Base-by-base conservation (phyloP, 1,284 basidiomycete genomes). In the Ceratobasidium papillatum region DNA sequence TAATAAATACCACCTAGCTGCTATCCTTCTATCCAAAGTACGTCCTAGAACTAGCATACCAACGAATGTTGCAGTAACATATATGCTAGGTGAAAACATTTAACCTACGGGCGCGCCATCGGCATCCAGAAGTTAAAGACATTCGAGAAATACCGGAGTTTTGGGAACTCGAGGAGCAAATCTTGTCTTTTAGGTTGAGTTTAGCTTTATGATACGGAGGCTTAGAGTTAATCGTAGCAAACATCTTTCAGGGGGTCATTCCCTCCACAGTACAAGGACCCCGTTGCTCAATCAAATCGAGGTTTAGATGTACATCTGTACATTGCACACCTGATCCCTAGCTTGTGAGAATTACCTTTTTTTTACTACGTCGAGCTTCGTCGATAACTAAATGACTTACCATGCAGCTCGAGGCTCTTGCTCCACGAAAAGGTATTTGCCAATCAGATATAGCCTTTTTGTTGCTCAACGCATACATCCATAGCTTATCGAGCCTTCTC, bases 281-380 rank as follows among this genome's bases (percentile, higher is more conserved):
- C 66, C 8, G 38, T 71, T 30, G 25, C 59, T 41, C 52, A 71
- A 47, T 58, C 54, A 9, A 43, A 22, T 27, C 25, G 19, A 22
- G 66, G 66, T 14, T 54, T 71, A 8, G 66, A 71, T n/a, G 32
- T 27, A 19, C 66, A 71, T 27, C 25, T 71, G 27, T 71, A 71
- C 19, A 41, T 43, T 3, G 66, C 66, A 7, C 66, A 71, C 22
- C 32, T 71, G 22, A 58, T 71, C 8, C 66, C 66, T 7, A 12
- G 54, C 34, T 59, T 45, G 66, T 71, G 19, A 45, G 66, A 3
- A 9, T 47, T 19, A 7, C 4, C 19, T 45, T 19, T 17, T 27
- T 34, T 30, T 34, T 34, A 14, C 7, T 17, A 17, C 17, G 12
- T n/a, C 19, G 3, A 27, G 61, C 43, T 34, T 4, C 12, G 47